These are phyloP conservation scores for Lomentospora prolificans DNA, from an alignment of 2,329 filamentous ascomycete genomes.

Conservation along the genomic window DNA sequence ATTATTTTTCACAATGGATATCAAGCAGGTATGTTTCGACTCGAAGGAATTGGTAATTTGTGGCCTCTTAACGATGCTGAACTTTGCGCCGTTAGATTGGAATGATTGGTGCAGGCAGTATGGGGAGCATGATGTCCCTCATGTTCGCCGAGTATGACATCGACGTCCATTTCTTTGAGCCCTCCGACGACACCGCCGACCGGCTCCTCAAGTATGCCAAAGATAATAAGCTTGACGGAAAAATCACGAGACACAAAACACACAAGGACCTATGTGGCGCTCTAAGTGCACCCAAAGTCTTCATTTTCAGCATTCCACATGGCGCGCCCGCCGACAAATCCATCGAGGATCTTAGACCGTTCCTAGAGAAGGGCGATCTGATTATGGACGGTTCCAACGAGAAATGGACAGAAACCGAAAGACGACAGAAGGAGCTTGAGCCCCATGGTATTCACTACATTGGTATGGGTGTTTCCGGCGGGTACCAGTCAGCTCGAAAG, in stretches of 20 bases:
- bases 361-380: slow-evolving; percentile 45
- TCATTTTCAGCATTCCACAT: slow-evolving; percentile 14
- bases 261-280: slow-evolving; percentile 12
- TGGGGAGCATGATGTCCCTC: slow-evolving; percentile 50
- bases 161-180: slow-evolving; percentile 45
- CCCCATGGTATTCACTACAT: slow-evolving; percentile 53
- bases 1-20: too few relatives aligned
- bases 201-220: slow-evolving; percentile 24
- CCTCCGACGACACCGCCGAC: slow-evolving; percentile 37
- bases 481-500: slow-evolving; percentile 55
- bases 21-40: background rate
- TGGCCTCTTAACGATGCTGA: too few relatives aligned
- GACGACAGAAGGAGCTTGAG: slow-evolving; percentile 47
- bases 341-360: background rate
- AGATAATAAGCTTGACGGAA: slow-evolving; percentile 18
- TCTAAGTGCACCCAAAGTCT: slow-evolving; percentile 12
- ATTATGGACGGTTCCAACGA: slow-evolving; percentile 63
- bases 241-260: slow-evolving; percentile 13
- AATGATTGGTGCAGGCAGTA: slow-evolving; percentile 48
- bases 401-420: slow-evolving; percentile 53
- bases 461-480: slow-evolving; percentile 59
- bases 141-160: slow-evolving; percentile 47
- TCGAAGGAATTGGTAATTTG: too few relatives aligned
- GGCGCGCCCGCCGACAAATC: slow-evolving; percentile 5
- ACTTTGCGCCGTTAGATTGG: slow-evolving; percentile 41